Evolutionary conservation across 2,329 filamentous ascomycete genomes (phyloP).

Genomic region (Alternaria alternata): DNA sequence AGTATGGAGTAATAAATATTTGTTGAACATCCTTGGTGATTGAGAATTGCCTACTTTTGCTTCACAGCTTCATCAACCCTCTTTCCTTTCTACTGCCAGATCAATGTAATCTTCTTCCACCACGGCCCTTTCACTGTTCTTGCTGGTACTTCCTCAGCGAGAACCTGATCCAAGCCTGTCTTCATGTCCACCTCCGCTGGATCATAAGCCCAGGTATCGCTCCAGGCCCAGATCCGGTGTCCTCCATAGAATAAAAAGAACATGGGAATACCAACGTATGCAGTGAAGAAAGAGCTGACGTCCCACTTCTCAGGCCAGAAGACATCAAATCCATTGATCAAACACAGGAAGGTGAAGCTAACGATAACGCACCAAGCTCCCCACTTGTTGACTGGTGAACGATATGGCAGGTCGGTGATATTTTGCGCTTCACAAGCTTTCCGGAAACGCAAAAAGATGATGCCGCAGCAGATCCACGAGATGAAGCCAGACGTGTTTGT

Average conservation of each 20-base stretch:
- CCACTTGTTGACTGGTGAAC: conserved; percentile 67
- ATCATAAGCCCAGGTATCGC: conserved; percentile 62
- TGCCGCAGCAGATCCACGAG: conserved; percentile 62
- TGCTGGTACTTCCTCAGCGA: conserved; percentile 45
- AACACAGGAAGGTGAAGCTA: conserved; percentile 67
- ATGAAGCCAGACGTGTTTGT: conserved; percentile 66
- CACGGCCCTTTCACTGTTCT: conserved; percentile 28
- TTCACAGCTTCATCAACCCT: neutral
- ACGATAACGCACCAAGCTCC: conserved; percentile 68
- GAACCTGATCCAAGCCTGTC: conserved; percentile 50
- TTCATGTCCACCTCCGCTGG: conserved; percentile 62
- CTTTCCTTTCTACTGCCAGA: conserved; percentile 32
- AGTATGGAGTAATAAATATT: neutral
- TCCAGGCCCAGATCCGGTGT: conserved; percentile 58
- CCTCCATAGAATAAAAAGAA: conserved; percentile 65
- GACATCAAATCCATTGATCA: conserved; percentile 74
- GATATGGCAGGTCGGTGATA: conserved; percentile 63
- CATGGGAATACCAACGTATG: conserved; percentile 71
- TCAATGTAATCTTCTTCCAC: conserved; percentile 35
- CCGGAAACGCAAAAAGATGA: conserved; percentile 68
- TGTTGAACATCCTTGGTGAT: neutral
- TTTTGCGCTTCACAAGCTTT: conserved; percentile 64
- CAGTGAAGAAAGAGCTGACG: conserved; percentile 69
- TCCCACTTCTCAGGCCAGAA: conserved; percentile 61
- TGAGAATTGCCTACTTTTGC: neutral